Evolutionary conservation across 208 protist genomes (phyloP).

Genomic region (Phytomonas sp.): DNA sequence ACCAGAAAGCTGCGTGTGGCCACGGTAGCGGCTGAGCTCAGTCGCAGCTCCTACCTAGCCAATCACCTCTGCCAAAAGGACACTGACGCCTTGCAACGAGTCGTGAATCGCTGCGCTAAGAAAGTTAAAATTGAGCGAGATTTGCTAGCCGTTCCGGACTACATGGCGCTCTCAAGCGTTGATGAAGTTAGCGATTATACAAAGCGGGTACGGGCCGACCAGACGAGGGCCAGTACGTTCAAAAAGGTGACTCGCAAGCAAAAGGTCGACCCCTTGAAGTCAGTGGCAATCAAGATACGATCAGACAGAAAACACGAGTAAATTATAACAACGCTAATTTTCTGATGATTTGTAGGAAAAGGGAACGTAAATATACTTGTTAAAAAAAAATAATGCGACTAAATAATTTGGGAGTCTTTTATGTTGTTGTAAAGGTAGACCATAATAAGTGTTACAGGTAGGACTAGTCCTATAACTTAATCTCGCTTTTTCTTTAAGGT

Average conservation of each 20-base stretch:
- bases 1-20: conserved; percentile 76
- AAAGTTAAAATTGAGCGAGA: conserved; percentile 79
- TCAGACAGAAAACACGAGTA: conserved; percentile 31
- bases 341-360: conserved; percentile 1
- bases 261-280: conserved; percentile 45
- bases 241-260: conserved; percentile 26
- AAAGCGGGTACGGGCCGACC: conserved; percentile 56
- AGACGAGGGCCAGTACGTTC: conserved; percentile 30
- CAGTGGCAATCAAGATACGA: conserved; percentile 44
- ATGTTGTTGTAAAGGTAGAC: not conserved
- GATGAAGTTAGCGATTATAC: conserved; percentile 66
- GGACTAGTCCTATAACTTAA: not conserved
- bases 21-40: conserved; percentile 78
- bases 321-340: conserved; percentile 1
- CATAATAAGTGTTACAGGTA: not conserved
- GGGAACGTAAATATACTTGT: not conserved
- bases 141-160: conserved; percentile 83
- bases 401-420: not conserved
- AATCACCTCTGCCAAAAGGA: conserved; percentile 89
- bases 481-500: not conserved
- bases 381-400: not conserved
- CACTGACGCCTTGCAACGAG: conserved; percentile 64
- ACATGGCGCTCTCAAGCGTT: conserved; percentile 69
- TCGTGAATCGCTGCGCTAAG: conserved; percentile 75
- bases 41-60: conserved; percentile 83